Evolutionary conservation across 148 eudicot species (phyloP).

Genomic region (Salicornia ramosissima): DNA sequence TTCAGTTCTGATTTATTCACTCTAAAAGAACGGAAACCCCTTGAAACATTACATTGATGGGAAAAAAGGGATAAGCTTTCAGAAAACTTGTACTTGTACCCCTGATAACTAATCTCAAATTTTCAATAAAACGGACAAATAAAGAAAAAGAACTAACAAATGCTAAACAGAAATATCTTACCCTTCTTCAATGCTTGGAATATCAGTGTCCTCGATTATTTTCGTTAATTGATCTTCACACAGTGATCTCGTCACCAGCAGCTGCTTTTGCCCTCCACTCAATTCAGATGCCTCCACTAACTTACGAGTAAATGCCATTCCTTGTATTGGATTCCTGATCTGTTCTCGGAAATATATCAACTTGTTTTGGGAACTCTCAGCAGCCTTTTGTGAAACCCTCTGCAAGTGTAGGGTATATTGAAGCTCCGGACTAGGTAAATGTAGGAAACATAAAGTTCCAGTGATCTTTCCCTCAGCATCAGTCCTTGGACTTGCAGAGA

Average conservation of each 20-base stretch:
- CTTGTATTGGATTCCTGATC: slow-evolving; percentile 51
- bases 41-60: too few relatives aligned
- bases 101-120: not conserved
- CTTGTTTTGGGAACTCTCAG: slow-evolving; percentile 48
- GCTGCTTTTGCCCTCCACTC: slow-evolving; percentile 47
- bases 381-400: slow-evolving; percentile 55
- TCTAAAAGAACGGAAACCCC: too few relatives aligned
- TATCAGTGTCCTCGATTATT: slow-evolving; percentile 61
- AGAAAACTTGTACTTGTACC: not conserved
- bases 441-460: slow-evolving; percentile 72
- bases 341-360: slow-evolving; percentile 52
- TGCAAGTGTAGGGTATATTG: slow-evolving; percentile 64
- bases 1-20: too few relatives aligned
- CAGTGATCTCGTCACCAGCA: slow-evolving; percentile 46
- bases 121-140: slow-evolving; percentile 1
- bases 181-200: slow-evolving; percentile 83
- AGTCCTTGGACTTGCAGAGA: slow-evolving; percentile 56
- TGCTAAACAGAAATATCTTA: slow-evolving; percentile 22
- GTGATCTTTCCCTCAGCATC: slow-evolving; percentile 48
- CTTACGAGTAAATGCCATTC: slow-evolving; percentile 52
- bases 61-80: too few relatives aligned
- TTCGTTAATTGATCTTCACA: slow-evolving; percentile 72
- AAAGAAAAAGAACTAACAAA: not conserved
- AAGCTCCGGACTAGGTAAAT: slow-evolving; percentile 77
- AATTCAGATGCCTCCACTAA: slow-evolving; percentile 57